Conservation (phyloP, 371 early-diverging fungal genomes). For the Mycotypha africana region DNA sequence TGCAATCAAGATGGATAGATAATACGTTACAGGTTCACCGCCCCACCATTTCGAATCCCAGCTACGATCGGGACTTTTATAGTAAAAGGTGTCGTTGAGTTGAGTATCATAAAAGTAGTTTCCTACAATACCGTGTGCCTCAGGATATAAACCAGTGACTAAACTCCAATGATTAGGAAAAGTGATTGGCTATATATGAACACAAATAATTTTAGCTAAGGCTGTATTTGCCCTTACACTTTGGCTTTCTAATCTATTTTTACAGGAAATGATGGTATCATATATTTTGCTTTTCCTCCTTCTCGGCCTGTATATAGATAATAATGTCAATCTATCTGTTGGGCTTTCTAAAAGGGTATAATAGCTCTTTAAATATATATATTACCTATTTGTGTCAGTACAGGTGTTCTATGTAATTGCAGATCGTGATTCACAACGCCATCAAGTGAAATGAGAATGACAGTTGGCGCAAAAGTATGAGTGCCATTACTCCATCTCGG, state of each 20-base stretch:
- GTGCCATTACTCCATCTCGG: conserved; percentile 58
- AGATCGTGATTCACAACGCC: conserved; percentile 87
- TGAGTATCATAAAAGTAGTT: conserved; percentile 83
- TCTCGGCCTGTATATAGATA: conserved; percentile 25
- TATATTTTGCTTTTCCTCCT: conserved; percentile 56
- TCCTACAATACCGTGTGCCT: conserved; percentile 87
- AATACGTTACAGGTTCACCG: conserved; percentile 73
- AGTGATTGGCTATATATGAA: conserved; percentile 71
- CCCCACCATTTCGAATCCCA: conserved; percentile 83
- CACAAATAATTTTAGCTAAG: too few species aligned
- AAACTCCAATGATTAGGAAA: conserved; percentile 95
- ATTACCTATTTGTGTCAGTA: conserved; percentile 55
- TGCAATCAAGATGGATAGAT: background rate
- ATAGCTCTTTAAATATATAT: background rate
- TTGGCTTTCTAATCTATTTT: conserved; percentile 2
- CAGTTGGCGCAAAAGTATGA: conserved; percentile 63
- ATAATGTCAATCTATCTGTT: background rate
- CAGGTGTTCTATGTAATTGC: conserved; percentile 67
- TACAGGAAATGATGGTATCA: conserved; percentile 78
- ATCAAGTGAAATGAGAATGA: conserved; percentile 87
- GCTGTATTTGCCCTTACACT: too few species aligned
- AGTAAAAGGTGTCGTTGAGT: conserved; percentile 75
- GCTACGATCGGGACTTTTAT: conserved; percentile 59
- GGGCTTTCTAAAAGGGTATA: background rate
- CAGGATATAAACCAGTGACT: conserved; percentile 89